A percentile compares a stretch with the other conserved stretches of the same genome.
Evolutionary conservation across 768 basidiomycete genomes (phyloP).

Genomic region (Serendipita sp.): DNA sequence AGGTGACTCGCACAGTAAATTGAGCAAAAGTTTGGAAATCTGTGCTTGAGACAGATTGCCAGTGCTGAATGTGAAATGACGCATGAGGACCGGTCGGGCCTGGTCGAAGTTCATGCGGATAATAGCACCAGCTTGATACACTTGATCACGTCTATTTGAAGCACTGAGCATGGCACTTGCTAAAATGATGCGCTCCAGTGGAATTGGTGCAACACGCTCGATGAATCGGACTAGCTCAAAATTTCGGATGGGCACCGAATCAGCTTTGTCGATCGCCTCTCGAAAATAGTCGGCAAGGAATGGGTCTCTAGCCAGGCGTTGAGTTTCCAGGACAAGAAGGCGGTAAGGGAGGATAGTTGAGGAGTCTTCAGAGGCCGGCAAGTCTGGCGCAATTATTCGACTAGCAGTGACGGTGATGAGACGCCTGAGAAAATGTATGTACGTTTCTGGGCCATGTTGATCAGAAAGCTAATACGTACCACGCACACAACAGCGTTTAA

Average conservation of each 20-base stretch:
- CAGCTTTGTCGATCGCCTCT: conserved; percentile 77
- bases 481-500: neutral
- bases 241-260: conserved; percentile 65
- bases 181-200: conserved; percentile 65
- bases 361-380: conserved; percentile 52
- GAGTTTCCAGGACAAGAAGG: conserved; percentile 76
- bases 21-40: conserved; percentile 62
- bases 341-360: conserved; percentile 69
- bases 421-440: conserved; percentile 93
- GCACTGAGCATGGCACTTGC: conserved; percentile 54
- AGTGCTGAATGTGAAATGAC: conserved; percentile 62
- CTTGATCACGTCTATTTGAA: conserved; percentile 39
- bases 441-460: conserved; percentile 92
- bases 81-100: conserved; percentile 55
- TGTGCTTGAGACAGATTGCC: conserved; percentile 62
- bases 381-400: conserved; percentile 41
- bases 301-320: conserved; percentile 80
- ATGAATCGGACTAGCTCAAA: conserved; percentile 74
- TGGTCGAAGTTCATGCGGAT: conserved; percentile 69
- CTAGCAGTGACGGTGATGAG: conserved; percentile 79
- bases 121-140: conserved; percentile 43
- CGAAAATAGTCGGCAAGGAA: conserved; percentile 80
- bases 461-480: conserved; percentile 61
- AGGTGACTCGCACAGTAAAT: conserved; percentile 55
- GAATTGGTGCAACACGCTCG: conserved; percentile 63